Evolutionary conservation across 177 flowering plant genomes (phyloP).

Genomic region (Tripterygium wilfordii): DNA sequence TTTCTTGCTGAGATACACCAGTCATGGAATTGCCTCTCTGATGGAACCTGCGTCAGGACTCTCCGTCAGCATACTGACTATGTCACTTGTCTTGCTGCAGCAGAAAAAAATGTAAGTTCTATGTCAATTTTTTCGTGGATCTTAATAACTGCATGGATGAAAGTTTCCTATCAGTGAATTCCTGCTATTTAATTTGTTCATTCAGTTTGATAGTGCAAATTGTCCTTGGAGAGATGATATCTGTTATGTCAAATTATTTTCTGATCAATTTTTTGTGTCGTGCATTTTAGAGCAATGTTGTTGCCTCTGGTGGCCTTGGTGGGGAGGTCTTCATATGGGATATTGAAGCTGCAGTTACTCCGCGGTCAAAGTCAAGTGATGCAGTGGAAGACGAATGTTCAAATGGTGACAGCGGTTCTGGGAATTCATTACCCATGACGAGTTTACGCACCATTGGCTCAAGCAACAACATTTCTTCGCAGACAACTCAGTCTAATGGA

Average conservation of each 20-base stretch:
- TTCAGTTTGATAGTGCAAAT: conserved; percentile 5
- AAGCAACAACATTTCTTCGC: conserved; percentile 69
- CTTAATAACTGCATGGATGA: conserved; percentile 10
- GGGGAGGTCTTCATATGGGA: conserved; percentile 99
- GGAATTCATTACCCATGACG: conserved; percentile 46
- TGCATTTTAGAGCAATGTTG: conserved; percentile 84
- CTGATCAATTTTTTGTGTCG: conserved; percentile 71
- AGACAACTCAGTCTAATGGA: conserved; percentile 64
- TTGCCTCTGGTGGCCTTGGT: conserved; percentile 99
- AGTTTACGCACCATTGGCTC: conserved; percentile 71
- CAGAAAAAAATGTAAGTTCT: conserved; percentile 82
- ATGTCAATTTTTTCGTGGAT: conserved; percentile 13
- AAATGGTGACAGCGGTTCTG: conserved; percentile 56
- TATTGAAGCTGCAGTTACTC: conserved; percentile 81
- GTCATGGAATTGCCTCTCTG: conserved; percentile 85
- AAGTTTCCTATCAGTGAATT: conserved; percentile 11
- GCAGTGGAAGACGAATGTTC: conserved; percentile 59
- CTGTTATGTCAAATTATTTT: conserved; percentile 14
- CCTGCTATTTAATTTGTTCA: neutral
- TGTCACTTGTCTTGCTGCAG: conserved; percentile 91
- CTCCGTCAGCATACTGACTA: conserved; percentile 92
- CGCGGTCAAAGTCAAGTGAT: conserved; percentile 65
- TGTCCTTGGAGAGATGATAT: conserved; percentile 1
- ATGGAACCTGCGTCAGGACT: conserved; percentile 77
- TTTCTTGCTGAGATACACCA: conserved; percentile 21